Percentiles rank a stretch among this genome's conserved stretches.
phyloP scores from a whole-genome alignment of 441 rosid species.

The Arabidopsis lyrata region DNA sequence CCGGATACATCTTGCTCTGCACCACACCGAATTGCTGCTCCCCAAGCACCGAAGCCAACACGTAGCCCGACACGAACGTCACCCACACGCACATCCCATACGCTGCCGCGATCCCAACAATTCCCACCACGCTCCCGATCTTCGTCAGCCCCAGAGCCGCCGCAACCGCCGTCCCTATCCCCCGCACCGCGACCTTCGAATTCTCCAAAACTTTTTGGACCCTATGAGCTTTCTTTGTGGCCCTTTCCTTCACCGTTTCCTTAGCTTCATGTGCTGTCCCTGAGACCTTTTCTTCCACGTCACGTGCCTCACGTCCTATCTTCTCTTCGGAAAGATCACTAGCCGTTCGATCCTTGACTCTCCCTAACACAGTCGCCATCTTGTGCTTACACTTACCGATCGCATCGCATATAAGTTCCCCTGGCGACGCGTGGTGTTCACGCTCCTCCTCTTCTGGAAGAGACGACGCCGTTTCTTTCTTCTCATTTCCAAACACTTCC shows the following conservation, averaged over 20 bases:
- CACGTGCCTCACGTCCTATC: conserved; percentile 11
- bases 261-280: not conserved
- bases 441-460: conserved; percentile 27
- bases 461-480: conserved; percentile 43
- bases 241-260: conserved; percentile 2
- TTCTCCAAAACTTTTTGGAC: conserved; percentile 17
- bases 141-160: conserved; percentile 25
- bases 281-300: conserved; percentile 17
- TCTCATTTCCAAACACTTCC: conserved; percentile 15
- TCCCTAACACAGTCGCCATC: conserved; percentile 48
- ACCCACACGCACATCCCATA: conserved; percentile 85
- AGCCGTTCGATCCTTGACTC: conserved; percentile 46
- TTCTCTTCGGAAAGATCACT: not conserved
- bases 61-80: conserved; percentile 65
- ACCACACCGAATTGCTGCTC: conserved; percentile 65
- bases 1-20: conserved; percentile 79
- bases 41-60: conserved; percentile 55
- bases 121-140: conserved; percentile 46
- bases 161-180: conserved; percentile 8
- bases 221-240: not conserved
- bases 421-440: conserved; percentile 28
- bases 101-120: conserved; percentile 65
- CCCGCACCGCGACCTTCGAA: not conserved
- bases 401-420: conserved; percentile 58
- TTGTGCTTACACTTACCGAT: conserved; percentile 57